These are phyloP conservation scores for Trichoderma guizhouense DNA, from an alignment of 2,329 filamentous ascomycete genomes.

Conservation along the genomic window DNA sequence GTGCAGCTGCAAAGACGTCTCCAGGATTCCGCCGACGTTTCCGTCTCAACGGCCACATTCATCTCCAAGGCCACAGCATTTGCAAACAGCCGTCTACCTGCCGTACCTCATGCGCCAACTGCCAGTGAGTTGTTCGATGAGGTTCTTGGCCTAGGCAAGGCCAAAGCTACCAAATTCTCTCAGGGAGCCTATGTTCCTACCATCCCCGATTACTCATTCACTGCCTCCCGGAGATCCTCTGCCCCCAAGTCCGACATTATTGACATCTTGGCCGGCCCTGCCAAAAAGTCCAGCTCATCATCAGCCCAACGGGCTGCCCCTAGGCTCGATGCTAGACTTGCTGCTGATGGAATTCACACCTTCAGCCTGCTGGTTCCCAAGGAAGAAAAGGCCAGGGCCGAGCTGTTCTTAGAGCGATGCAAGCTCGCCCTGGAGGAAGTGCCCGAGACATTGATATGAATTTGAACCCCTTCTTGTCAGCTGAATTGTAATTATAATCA, in stretches of 20 bases:
- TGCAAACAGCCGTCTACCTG: conserved; percentile 83
- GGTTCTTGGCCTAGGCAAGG: conserved; percentile 66
- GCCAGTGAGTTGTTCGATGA: conserved; percentile 86
- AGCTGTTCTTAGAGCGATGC: conserved; percentile 78
- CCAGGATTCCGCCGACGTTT: conserved; percentile 71
- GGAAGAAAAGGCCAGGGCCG: conserved; percentile 77
- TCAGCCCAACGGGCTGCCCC: conserved; percentile 26
- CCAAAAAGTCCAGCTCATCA: conserved; percentile 29
- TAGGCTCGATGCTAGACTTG: conserved; percentile 31
- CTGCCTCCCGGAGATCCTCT: conserved; percentile 37
- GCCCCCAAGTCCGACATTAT: conserved; percentile 63
- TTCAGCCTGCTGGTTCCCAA: conserved; percentile 79
- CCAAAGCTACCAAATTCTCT: conserved; percentile 45
- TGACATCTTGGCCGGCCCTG: conserved; percentile 64
- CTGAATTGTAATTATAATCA: conserved; percentile 32
- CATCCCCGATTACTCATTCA: conserved; percentile 55
- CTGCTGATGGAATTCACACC: conserved; percentile 60
- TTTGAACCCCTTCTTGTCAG: conserved; percentile 21
- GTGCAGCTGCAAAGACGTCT: conserved; percentile 78
- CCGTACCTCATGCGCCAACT: conserved; percentile 58
- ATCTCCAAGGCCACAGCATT: conserved; percentile 79
- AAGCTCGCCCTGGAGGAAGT: conserved; percentile 80
- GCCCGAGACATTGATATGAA: conserved; percentile 68
- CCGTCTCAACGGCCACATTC: conserved; percentile 81
- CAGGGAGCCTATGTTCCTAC: conserved; percentile 69